Conservation (phyloP, 2,329 filamentous ascomycete species). For the Diplodia sapinea region DNA sequence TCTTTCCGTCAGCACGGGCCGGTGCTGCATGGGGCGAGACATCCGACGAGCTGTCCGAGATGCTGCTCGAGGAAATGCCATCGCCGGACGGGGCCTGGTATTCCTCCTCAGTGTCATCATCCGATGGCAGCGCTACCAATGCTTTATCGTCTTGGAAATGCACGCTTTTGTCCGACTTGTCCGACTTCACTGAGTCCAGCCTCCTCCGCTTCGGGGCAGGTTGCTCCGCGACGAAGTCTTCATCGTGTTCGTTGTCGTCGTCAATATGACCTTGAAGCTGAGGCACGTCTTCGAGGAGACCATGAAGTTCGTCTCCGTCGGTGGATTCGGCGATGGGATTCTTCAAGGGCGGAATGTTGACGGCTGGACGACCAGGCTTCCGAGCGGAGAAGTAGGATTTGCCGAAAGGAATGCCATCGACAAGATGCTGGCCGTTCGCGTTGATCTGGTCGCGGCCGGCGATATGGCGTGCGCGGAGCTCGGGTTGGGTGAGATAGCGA, state of each 20-base stretch:
- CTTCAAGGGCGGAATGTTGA: slow-evolving; percentile 77
- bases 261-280: neutral
- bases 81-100: slow-evolving; percentile 31
- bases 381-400: slow-evolving; percentile 66
- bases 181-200: slow-evolving; percentile 21
- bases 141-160: slow-evolving; percentile 27
- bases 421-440: slow-evolving; percentile 75
- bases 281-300: slow-evolving; percentile 2
- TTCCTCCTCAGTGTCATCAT: slow-evolving; percentile 32
- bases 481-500: slow-evolving; percentile 75
- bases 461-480: slow-evolving; percentile 73
- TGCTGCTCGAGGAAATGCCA: neutral
- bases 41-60: slow-evolving; percentile 5
- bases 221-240: slow-evolving; percentile 42
- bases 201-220: slow-evolving; percentile 31
- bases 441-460: slow-evolving; percentile 84
- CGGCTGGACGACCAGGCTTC: slow-evolving; percentile 64
- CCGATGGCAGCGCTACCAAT: slow-evolving; percentile 18
- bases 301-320: slow-evolving; percentile 37
- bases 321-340: slow-evolving; percentile 51
- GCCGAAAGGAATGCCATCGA: slow-evolving; percentile 87
- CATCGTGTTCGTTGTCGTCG: slow-evolving; percentile 33
- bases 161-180: slow-evolving; percentile 34
- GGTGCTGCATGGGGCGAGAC: neutral
- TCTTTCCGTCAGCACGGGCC: neutral